Conservation (phyloP, 768 basidiomycete species). For the Solioccasus polychromus region DNA sequence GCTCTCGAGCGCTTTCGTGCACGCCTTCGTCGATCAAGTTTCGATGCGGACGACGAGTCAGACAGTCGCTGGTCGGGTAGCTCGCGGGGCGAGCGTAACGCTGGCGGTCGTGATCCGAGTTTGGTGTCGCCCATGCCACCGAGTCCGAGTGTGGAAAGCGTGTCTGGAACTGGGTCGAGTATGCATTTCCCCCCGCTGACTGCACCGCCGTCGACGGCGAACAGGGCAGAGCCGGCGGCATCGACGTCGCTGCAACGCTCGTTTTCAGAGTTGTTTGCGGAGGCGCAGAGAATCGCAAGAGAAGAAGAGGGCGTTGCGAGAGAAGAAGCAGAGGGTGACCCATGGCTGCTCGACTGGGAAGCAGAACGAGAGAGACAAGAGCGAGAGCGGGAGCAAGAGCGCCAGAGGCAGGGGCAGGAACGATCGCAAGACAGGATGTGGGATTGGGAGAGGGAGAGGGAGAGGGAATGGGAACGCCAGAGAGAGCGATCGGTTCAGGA, state of each 20-base stretch:
- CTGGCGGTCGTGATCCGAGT: conserved; percentile 8
- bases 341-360: conserved; percentile 21
- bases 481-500: conserved; percentile 16
- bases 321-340: conserved; percentile 10
- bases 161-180: conserved; percentile 5
- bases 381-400: conserved; percentile 6
- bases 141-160: conserved; percentile 15
- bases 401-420: conserved; percentile 13
- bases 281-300: conserved; percentile 7
- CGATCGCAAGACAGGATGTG: conserved; percentile 14
- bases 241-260: conserved; percentile 18
- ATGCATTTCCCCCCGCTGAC: conserved; percentile 10
- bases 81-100: conserved; percentile 16
- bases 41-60: conserved; percentile 24
- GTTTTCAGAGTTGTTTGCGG: conserved; percentile 22
- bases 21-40: conserved; percentile 16
- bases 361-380: conserved; percentile 10
- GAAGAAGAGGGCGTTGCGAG: no score
- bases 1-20: conserved; percentile 37
- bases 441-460: conserved; percentile 24
- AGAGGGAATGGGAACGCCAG: conserved; percentile 10
- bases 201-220: not conserved
- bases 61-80: conserved; percentile 23
- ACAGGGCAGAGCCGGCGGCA: conserved; percentile 4
- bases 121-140: conserved; percentile 11